Base-by-base conservation (phyloP, 2,329 filamentous ascomycete genomes). In the Diaporthe capsici region DNA sequence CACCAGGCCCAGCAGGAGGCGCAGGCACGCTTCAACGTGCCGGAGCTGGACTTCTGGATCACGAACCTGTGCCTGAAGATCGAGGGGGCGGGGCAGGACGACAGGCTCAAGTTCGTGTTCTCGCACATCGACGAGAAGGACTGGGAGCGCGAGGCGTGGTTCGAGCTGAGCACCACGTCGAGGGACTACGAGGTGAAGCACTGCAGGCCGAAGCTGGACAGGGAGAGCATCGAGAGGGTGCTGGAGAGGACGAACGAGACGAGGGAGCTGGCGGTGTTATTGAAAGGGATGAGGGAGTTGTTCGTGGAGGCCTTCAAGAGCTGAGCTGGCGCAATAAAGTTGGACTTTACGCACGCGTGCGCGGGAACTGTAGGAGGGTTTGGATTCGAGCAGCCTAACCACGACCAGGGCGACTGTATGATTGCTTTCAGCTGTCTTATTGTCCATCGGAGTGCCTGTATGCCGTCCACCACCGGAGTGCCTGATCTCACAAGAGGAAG, bases 21-120 rank as follows among this genome's bases (percentile, higher is more conserved):
- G 2, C 96, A 98, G 85, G 91, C 94, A 72, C 91, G 95, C 47
- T 94, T 96, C 84, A 98, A 99, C 84, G 91, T 94, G 58, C 97
- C 97, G 0, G 97, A 99, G 86, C 89, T 99, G 61, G 94, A 96
- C 79, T 98, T 98, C 83, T 99, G 97, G 97, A 94, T 98, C 83
- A 94, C 93, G 73, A 97, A 96, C 82, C 87, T 99, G 76, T 96
- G 96, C 75, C 84, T 98, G 82, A 89, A 94, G 76, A 97, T 99
- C 81, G 96, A 98, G 82, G 96, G 96, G 2, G 94, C 94, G 0
- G 96, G 95, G 1, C 90, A 91, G 81, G 92, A 94, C 77, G 96
- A 98, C 84, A 90, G 94, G 37, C 88, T 99, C 79, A 96, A 96
- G 84, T 98, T 99, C 83, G 90, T 97, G 3, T 99, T 95, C 82